A percentile compares a stretch with the other conserved stretches of the same genome.
Conservation (phyloP, 106 monocot genomes). For the Hemerocallis citrina region DNA sequence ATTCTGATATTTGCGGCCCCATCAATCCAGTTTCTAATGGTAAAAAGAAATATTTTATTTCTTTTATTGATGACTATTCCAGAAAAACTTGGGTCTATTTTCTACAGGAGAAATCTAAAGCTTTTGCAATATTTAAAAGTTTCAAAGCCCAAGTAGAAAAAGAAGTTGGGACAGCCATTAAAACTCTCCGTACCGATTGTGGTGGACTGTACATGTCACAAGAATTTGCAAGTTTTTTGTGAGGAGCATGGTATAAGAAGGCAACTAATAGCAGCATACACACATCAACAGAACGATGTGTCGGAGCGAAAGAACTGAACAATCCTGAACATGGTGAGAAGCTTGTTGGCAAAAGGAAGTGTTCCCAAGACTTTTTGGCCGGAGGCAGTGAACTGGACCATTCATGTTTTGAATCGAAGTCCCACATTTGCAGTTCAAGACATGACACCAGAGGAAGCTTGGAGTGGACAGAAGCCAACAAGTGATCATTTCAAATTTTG, state of each 20-base stretch:
- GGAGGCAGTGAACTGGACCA: conserved; percentile 3
- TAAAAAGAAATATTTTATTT: neutral
- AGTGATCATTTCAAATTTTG: neutral
- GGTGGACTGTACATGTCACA: conserved; percentile 1
- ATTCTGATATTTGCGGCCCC: neutral
- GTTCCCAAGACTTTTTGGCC: conserved; percentile 6
- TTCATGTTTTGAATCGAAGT: conserved; percentile 10
- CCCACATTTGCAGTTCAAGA: neutral
- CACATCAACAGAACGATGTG: neutral
- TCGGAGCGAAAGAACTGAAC: conserved; percentile 3
- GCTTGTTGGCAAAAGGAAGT: conserved; percentile 5
- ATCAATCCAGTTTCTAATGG: conserved; percentile 2
- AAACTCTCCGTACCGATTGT: neutral
- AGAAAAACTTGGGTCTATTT: conserved; percentile 6
- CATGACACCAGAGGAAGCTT: conserved; percentile 3
- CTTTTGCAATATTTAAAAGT: neutral
- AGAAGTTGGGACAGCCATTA: neutral
- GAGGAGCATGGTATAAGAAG: neutral
- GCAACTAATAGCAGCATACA: neutral
- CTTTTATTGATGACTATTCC: conserved; percentile 7
- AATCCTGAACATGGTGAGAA: conserved; percentile 4
- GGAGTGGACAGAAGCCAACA: neutral
- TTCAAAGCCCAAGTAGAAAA: conserved; percentile 6
- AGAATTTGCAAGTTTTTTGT: conserved; percentile 5
- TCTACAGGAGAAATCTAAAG: neutral